Evolutionary conservation across 1,284 basidiomycete genomes (phyloP), one percentile per base, ranked within the genome.

Genomic region (Cutaneotrichosporon sp.): DNA sequence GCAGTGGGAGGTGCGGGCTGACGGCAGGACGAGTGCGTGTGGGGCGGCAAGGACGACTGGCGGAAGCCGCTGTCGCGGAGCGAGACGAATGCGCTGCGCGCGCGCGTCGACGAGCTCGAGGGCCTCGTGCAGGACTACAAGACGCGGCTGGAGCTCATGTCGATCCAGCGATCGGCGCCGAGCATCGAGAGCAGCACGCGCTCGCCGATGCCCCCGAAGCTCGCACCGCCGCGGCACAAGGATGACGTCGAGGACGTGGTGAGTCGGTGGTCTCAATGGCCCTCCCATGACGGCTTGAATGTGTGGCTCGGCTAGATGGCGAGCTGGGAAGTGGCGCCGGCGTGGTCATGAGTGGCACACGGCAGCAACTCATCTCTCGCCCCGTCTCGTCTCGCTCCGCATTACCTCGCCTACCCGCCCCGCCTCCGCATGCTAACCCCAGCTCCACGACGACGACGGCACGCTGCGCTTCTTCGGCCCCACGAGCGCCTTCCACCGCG

Each of bases 11-110:
- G n/a, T n/a, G n/a, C 50, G 57, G 34, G 47, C 58, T 18, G 16
- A 24, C 24, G 6, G 16, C 20, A 72, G 72, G 71, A 72, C 60
- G 69, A 71, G n/a, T 75, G 74, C 54, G 56, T 58, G 5, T 75
- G 70, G 68, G 64, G 62, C 27, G 27, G 50, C 5, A 60, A 66
- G 13, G 60, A 62, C 29, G 74, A 75, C 56, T 65, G 65, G 42
- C 71, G 74, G 16, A 72, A 71, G 45, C 64, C 69, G 0, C 59
- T 71, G 1, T 70, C 70, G 2, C 62, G 67, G 22, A 58, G 66
- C 54, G 67, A 72, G 29, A 70, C 72, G 29, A 64, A 69, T n/a
- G 68, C 67, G 5, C 62, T 75, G 11, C 65, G 69, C 9, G 56
- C 62, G 2, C 58, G 72, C 3, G 64, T 75, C 4, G 65, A 66